These are phyloP conservation scores for Trichothecium roseum DNA, from an alignment of 2,329 filamentous ascomycete species.

Conservation along the genomic window DNA sequence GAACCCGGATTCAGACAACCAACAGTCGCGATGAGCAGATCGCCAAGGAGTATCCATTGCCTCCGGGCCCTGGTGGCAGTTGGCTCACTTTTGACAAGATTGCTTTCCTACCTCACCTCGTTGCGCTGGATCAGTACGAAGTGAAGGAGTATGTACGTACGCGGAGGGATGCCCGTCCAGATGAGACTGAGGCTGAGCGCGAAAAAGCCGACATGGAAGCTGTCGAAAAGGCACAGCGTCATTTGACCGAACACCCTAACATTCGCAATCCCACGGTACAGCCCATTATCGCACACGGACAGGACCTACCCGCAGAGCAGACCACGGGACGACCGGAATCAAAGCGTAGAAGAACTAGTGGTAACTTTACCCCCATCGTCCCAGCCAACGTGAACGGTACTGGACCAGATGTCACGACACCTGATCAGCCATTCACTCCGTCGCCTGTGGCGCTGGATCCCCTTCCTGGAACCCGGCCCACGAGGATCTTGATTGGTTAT, in stretches of 20 bases:
- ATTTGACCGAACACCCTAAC: slow-evolving; percentile 32
- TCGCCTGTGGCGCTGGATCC: slow-evolving; percentile 21
- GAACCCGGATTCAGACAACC: slow-evolving; percentile 44
- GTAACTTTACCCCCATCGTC: slow-evolving; percentile 21
- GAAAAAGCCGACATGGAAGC: slow-evolving; percentile 29
- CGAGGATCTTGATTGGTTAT: slow-evolving; percentile 46
- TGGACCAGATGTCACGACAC: neutral
- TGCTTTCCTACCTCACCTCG: slow-evolving; percentile 46
- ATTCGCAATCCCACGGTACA: slow-evolving; percentile 23
- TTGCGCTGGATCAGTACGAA: slow-evolving; percentile 43
- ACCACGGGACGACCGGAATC: slow-evolving; percentile 21
- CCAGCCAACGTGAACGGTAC: slow-evolving; percentile 14
- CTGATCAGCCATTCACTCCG: neutral
- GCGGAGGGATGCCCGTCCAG: slow-evolving; percentile 24
- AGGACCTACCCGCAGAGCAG: slow-evolving; percentile 33
- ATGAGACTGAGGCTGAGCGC: slow-evolving; percentile 21
- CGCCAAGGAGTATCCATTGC: slow-evolving; percentile 34
- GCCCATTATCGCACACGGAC: slow-evolving; percentile 39
- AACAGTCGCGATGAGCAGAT: slow-evolving; percentile 38
- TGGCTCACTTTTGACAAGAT: slow-evolving; percentile 55
- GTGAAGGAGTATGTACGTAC: slow-evolving; percentile 54
- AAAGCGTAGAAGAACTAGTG: slow-evolving; percentile 39
- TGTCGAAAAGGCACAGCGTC: slow-evolving; percentile 34
- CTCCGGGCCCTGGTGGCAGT: slow-evolving; percentile 49
- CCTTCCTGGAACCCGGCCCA: slow-evolving; percentile 42